Percentiles rank a stretch among this genome's conserved stretches.
phyloP scores from a whole-genome alignment of 2,329 filamentous ascomycete species.

The Sporothrix dimorphospora region DNA sequence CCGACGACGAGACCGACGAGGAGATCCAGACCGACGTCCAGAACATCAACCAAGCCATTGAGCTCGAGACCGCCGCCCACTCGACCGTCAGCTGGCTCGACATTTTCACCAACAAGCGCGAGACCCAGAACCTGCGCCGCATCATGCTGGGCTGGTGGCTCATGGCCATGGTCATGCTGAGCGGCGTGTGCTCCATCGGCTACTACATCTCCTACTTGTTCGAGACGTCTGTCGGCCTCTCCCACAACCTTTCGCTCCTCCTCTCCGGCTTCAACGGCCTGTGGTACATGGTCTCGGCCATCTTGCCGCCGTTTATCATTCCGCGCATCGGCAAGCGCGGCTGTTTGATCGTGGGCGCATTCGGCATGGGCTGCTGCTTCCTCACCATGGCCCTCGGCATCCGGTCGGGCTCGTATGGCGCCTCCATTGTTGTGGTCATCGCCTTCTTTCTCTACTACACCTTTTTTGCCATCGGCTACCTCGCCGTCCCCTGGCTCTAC shows the following conservation, averaged over 20 bases:
- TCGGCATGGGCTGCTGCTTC: slow-evolving; percentile 7
- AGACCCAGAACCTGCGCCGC: slow-evolving; percentile 32
- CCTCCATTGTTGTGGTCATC: not conserved
- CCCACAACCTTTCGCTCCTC: slow-evolving; percentile 1
- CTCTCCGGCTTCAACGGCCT: slow-evolving; percentile 18
- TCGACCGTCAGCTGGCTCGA: slow-evolving; percentile 30
- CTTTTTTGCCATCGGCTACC: not conserved
- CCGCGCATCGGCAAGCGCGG: slow-evolving; percentile 16
- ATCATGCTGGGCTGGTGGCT: slow-evolving; percentile 33
- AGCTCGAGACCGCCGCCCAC: slow-evolving; percentile 29
- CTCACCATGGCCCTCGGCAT: not conserved
- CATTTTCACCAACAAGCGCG: slow-evolving; percentile 29
- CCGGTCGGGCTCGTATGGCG: not conserved
- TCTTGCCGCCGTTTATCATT: slow-evolving; percentile 14
- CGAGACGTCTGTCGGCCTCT: slow-evolving; percentile 37
- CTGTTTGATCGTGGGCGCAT: not conserved
- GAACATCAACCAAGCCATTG: slow-evolving; percentile 34
- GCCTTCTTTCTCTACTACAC: not conserved
- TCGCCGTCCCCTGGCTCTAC: not conserved
- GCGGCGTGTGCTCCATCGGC: slow-evolving; percentile 34
- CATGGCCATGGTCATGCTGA: slow-evolving; percentile 34
- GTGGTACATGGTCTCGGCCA: slow-evolving; percentile 16
- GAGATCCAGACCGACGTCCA: slow-evolving; percentile 23
- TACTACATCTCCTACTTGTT: slow-evolving; percentile 45
- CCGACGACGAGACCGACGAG: slow-evolving; percentile 15